Base-by-base conservation (phyloP, 371 early-diverging fungal genomes). In the Rhizopus arrhizus region DNA sequence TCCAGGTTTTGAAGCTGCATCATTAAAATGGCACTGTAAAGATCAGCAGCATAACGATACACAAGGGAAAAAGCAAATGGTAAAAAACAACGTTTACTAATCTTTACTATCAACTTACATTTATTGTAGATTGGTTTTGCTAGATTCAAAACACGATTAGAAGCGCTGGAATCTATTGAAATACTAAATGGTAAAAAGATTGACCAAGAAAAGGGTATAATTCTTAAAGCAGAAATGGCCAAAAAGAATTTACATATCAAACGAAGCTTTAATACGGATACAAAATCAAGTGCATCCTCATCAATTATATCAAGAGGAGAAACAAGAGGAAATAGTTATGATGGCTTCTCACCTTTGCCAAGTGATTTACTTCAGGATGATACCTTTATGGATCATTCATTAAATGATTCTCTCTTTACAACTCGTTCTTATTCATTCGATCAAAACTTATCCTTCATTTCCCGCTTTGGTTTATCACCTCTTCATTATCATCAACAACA, bases 1-100 rank as follows among this genome's bases (percentile, higher is more conserved):
- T 11, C 86, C 91, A 13, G 98, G 97, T 3, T 98, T 96, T 69
- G 96, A 96, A 75, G 96, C 93, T 3, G 95, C 96, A 3, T 91
- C 93, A 0, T 79, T 98, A 52, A 96, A 96, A 77, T 83, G 85
- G 61, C 93, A 92, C 41, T 74, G 81, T 56, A 83, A 80, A 59
- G 88, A 87, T 35, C 80, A 81, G 35, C 75, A 81, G 29, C 72
- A 75, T n/a, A 65, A 59, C 31, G 72, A 74, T 40, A 40, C 1
- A 10, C 40, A 40, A 40, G 74, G 67, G 67, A 81, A 88, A 66
- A 92, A 93, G 69, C 94, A 95, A 80, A 93, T 92, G 82, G 96
- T 95, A 88, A 80, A 46, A 22, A 45, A 45, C 43, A 32, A 43
- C 32, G 31, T 41, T 47, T 49, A 6, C 12, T 43, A 32, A 4